These are phyloP conservation scores for Aspergillus sp. DNA, from an alignment of 2,329 filamentous ascomycete species.

Conservation along the genomic window DNA sequence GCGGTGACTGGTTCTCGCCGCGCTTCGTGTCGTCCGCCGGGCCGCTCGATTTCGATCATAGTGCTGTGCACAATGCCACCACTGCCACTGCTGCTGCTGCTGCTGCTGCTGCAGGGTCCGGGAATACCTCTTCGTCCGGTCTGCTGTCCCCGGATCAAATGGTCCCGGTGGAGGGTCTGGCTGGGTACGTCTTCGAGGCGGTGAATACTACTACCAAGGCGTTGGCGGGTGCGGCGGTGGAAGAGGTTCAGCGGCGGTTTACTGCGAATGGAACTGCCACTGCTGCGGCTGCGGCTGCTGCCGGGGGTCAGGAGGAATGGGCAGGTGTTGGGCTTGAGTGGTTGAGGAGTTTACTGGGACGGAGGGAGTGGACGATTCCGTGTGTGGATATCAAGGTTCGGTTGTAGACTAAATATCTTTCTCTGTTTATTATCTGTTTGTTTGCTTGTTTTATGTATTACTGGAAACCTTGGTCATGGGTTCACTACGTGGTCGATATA, in stretches of 20 bases:
- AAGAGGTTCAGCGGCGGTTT: conserved; percentile 45
- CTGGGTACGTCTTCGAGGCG: conserved; percentile 36
- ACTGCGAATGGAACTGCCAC: conserved; percentile 14
- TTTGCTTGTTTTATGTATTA: too few species aligned
- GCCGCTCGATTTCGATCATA: too few species aligned
- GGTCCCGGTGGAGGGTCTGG: conserved; percentile 20
- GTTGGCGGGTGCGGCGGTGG: conserved; percentile 58
- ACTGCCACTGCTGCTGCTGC: neutral
- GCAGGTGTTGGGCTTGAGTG: conserved; percentile 76
- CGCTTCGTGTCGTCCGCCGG: conserved; percentile 38
- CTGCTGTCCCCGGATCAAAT: conserved; percentile 22
- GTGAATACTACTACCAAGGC: conserved; percentile 63
- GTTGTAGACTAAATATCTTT: conserved; percentile 41
- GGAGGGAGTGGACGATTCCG: conserved; percentile 80
- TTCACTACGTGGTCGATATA: too few species aligned
- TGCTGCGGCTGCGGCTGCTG: conserved; percentile 10
- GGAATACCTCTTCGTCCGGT: conserved; percentile 2
- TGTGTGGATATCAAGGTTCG: conserved; percentile 83
- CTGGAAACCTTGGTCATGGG: too few species aligned
- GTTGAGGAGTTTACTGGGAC: conserved; percentile 71
- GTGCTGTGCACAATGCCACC: conserved; percentile 6
- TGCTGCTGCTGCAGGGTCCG: neutral
- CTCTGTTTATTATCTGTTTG: neutral
- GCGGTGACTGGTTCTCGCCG: conserved; percentile 88
- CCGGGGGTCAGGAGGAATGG: conserved; percentile 49